Evolutionary conservation across 2,329 filamentous ascomycete species (phyloP), one percentile per base, ranked within the genome.

Genomic region (Dactylellina sp.): DNA sequence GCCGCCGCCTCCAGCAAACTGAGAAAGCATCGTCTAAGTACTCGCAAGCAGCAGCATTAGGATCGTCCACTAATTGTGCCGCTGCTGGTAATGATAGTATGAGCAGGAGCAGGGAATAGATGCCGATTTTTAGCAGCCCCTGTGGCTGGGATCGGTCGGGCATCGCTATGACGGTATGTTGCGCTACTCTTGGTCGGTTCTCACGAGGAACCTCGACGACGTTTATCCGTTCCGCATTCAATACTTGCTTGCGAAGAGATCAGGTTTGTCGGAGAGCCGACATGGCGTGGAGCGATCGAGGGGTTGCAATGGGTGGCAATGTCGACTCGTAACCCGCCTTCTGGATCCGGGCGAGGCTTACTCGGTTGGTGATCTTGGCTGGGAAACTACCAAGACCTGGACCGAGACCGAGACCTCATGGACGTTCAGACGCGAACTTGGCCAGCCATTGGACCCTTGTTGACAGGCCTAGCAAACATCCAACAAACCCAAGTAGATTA

Each of bases 281-380:
- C 66, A 71, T 71, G 16, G 59, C 50, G 44, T 52, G 32, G 35
- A 40, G 28, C 12, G 40, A 42, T 60, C 24, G 52, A 35, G 35
- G 18, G 18, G 20, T 53, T 14, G 44, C 35, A 49, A 47, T 12
- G n/a, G 61, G 55, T 53, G 20, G 39, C 20, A 40, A 37, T n/a
- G 37, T 37, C 42, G 52, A 55, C 16, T 63, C 25, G 63, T 71
- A 62, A 70, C 16, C 64, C 56, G 52, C 56, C 64, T 62, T 61
- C 53, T 70, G 1, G n/a, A 37, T 70, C 55, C 47, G 53, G 55
- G 46, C 64, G 46, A 70, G 64, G 64, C 56, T 61, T 70, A 25
- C 37, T 59, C 62, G 50, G 52, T 66, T 59, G 52, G 40, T 50
- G 42, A 66, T 57, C 62, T 64, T 55, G 57, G 57, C 57, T 50